Base-by-base conservation (phyloP, 2,329 filamentous ascomycete species). In the Achaetomium macrosporum region DNA sequence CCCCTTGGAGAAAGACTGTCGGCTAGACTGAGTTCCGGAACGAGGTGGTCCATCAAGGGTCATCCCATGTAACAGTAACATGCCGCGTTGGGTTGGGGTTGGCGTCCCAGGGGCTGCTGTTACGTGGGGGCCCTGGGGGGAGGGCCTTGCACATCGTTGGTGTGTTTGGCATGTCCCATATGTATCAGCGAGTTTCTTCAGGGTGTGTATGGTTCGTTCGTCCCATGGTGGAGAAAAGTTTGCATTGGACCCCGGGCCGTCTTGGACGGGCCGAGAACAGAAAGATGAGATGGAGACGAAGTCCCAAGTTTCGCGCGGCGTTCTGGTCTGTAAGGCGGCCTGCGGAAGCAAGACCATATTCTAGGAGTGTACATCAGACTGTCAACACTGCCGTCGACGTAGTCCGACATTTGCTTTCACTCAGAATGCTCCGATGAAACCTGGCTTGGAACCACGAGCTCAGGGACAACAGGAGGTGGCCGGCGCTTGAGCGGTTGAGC, bases 1-100 rank as follows among this genome's bases (percentile, higher is more conserved):
- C 45, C 51, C 41, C 55, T 48, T 59, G 59, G 54, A 51, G 50
- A 33, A 33, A 29, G 37, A 41, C 13, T 44, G 47, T 53, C 63
- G 63, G 63, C 55, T 61, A 39, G 37, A 44, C 43, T 56, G 33
- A n/a, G 43, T 52, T 65, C 62, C 63, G 63, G 61, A 55, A 61
- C 57, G 51, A 60, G 41, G 30, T 56, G 33, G 56, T 51, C 4
- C 54, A 52, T 53, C 57, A 51, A 59, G 53, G 54, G 53, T 35
- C 25, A 25, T 25, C 25, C 25, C 7, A 25, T 36, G 46, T 42
- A 36, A 29, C 41, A 53, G 57, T 42, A 57, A 52, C 51, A 53
- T 43, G 37, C 11, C 13, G 7, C 35, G 3, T 35, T 35, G 33
- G 33, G 33, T n/a, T 8, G n/a, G 35, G 35, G 12, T n/a, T 37